Conservation (phyloP, 2,329 filamentous ascomycete species). For the Sclerotinia glacialis region DNA sequence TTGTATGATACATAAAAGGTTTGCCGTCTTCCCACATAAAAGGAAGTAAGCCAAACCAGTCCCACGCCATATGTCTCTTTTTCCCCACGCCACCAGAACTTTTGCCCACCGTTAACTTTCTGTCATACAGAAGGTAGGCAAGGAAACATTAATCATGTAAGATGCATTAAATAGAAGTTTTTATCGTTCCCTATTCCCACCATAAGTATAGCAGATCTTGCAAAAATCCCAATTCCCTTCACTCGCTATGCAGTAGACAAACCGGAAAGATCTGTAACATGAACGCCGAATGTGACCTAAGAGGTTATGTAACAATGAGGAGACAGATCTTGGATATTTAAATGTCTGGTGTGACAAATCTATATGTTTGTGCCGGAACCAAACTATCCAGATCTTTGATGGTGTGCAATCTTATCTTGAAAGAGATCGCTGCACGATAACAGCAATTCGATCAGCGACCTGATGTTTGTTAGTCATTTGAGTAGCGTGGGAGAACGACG, state of each 20-base stretch:
- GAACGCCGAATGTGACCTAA: slow-evolving; percentile 38
- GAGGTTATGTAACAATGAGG: slow-evolving; percentile 39
- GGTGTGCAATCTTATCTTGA: slow-evolving; percentile 14
- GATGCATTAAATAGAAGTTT: slow-evolving; percentile 37
- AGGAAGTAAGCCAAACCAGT: slow-evolving; percentile 35
- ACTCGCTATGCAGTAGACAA: slow-evolving; percentile 42
- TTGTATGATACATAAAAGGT: slow-evolving; percentile 39
- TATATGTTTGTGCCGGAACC: neutral
- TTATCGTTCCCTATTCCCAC: slow-evolving; percentile 29
- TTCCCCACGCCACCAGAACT: slow-evolving; percentile 26
- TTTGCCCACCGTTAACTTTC: slow-evolving; percentile 28
- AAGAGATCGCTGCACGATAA: slow-evolving; percentile 31
- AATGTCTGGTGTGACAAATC: slow-evolving; percentile 10
- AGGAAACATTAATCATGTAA: slow-evolving; percentile 39
- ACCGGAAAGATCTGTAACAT: slow-evolving; percentile 34
- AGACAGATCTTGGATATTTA: slow-evolving; percentile 23
- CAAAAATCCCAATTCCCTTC: slow-evolving; percentile 37
- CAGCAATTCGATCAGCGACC: slow-evolving; percentile 38
- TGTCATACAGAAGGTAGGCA: slow-evolving; percentile 31
- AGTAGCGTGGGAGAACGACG: neutral
- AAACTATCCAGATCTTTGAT: slow-evolving; percentile 13
- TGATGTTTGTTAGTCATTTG: slow-evolving; percentile 22
- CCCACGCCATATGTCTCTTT: slow-evolving; percentile 38
- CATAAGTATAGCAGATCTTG: slow-evolving; percentile 34
- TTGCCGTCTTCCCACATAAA: slow-evolving; percentile 25